Percentiles rank a stretch among this genome's conserved stretches.
phyloP scores from a whole-genome alignment of 495 filamentous ascomycete species.

The Diplogelasinospora grovesii region DNA sequence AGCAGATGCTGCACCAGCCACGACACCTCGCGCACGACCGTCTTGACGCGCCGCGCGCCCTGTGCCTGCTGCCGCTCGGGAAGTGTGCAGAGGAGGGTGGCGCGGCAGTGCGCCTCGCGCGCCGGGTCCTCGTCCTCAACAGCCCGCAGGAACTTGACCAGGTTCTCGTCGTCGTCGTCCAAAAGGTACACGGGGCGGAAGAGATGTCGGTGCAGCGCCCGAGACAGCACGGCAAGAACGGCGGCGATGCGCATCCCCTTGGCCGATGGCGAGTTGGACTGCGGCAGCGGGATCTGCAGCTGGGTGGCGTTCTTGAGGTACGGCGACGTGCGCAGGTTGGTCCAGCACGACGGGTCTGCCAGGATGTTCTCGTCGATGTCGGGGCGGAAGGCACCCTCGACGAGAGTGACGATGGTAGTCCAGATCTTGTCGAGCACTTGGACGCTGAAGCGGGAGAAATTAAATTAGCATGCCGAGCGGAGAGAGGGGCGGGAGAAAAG shows the following conservation, averaged over 20 bases:
- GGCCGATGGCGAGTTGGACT: constrained; percentile 29
- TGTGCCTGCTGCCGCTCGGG: constrained; percentile 25
- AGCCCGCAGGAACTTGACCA: constrained; percentile 26
- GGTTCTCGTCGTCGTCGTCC: constrained; percentile 26
- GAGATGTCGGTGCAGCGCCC: constrained; percentile 27
- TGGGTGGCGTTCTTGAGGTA: constrained; percentile 32
- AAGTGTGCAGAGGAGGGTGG: constrained; percentile 23
- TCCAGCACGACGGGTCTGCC: constrained; percentile 29
- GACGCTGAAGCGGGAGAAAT: constrained; percentile 11
- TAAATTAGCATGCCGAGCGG: background rate
- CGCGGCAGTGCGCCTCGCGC: constrained; percentile 26
- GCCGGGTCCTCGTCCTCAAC: constrained; percentile 29
- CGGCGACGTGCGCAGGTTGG: constrained; percentile 29
- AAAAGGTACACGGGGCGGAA: constrained; percentile 32
- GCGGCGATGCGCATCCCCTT: constrained; percentile 35
- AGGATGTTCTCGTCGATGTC: constrained; percentile 29
- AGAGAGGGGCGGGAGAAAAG: too few relatives aligned
- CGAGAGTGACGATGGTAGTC: constrained; percentile 30
- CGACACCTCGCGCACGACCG: constrained; percentile 29
- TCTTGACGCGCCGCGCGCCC: constrained; percentile 27
- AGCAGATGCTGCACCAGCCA: constrained; percentile 33
- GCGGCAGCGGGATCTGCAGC: constrained; percentile 27
- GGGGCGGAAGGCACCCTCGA: constrained; percentile 29
- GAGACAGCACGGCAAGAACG: constrained; percentile 29
- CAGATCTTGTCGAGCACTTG: constrained; percentile 33